Base-by-base conservation (phyloP, 495 filamentous ascomycete genomes). In the Hypomontagnella monticulosa region DNA sequence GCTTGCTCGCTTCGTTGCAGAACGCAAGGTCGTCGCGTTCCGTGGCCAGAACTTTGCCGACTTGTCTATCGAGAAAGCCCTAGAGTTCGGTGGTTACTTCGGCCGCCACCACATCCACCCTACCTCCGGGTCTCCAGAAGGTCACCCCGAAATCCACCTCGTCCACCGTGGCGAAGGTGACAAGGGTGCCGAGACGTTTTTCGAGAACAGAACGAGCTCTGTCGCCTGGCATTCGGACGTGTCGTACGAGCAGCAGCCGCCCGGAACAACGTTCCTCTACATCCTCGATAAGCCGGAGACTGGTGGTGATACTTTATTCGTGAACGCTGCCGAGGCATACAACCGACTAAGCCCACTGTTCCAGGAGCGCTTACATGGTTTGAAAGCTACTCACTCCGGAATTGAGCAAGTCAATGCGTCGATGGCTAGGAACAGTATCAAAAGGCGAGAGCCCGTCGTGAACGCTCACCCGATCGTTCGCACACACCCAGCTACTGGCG, bases 61-160 rank as follows among this genome's bases (percentile, higher is more conserved):
- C 63, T 75, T 93, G n/a, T 80, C 88, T 4, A 92, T 94, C 59
- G 73, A 82, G 33, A 78, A 89, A 11, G 89, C 88, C 4, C 78
- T 92, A 4, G 83, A 90, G n/a, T 91, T 87, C 63, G 89, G 87
- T 33, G 79, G 80, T 7, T 92, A 95, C 73, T 96, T 94, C 74
- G 91, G 92, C 23, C 87, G 89, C 30, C 88, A 89, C 63, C 91
- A 96, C 78, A 92, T 95, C 72, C 91, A 95, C 70, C 92, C 90
- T 2, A 89, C 90, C 3, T 88, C 84, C 10, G 91, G 91, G 19
- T 81, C 88, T 1, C 91, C 91, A 0, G 79, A 85, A 58, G 88
- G 86, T 10, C 84, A 84, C 71, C 90, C 91, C 7, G 89, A 93
- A 61, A 77, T 95, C 51, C 91, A 94, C 72, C 78, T 94, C 4